Percentiles rank a stretch among this genome's conserved stretches.
Conservation (phyloP, 352 stramenopile species). For the Lagenidium sp. region DNA sequence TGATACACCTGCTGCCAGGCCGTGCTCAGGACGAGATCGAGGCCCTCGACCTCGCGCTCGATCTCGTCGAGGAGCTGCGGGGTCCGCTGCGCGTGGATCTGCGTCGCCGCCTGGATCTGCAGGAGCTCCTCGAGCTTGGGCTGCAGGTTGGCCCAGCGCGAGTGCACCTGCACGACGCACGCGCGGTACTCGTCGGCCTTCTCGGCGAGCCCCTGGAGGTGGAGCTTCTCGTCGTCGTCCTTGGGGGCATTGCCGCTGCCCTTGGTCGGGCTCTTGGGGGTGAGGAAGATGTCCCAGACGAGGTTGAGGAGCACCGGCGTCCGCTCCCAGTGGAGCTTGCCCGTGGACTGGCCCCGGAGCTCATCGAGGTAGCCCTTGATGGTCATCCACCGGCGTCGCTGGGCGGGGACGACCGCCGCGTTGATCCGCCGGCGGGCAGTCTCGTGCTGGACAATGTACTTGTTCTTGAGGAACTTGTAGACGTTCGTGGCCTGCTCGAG, state of each 20-base stretch:
- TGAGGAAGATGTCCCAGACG: slow-evolving; percentile 65
- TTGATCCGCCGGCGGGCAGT: slow-evolving; percentile 44
- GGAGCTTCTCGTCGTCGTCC: slow-evolving; percentile 23
- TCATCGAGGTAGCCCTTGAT: slow-evolving; percentile 50
- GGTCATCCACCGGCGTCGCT: slow-evolving; percentile 49
- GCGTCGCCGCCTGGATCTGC: slow-evolving; percentile 28
- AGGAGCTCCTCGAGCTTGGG: slow-evolving; percentile 53
- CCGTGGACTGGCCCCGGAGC: slow-evolving; percentile 23
- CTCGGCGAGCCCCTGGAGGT: slow-evolving; percentile 22
- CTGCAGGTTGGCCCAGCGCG: slow-evolving; percentile 61
- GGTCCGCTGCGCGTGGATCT: slow-evolving; percentile 51
- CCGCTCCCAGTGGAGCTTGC: slow-evolving; percentile 57
- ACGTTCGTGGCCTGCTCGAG: slow-evolving; percentile 55
- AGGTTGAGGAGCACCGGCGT: slow-evolving; percentile 54
- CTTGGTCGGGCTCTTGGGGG: slow-evolving; percentile 23
- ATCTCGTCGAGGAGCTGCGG: slow-evolving; percentile 33
- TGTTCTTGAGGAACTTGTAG: slow-evolving; percentile 52
- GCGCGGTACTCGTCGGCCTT: slow-evolving; percentile 34
- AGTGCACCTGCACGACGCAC: slow-evolving; percentile 44
- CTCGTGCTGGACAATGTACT: slow-evolving; percentile 54
- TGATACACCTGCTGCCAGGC: slow-evolving; percentile 48
- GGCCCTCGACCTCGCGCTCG: slow-evolving; percentile 36
- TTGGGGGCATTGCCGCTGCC: neutral
- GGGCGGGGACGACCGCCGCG: slow-evolving; percentile 43
- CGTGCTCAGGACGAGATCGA: slow-evolving; percentile 51